These are phyloP conservation scores for Rhytidhysteron rufulum DNA, from an alignment of 2,329 filamentous ascomycete genomes.

Conservation along the genomic window DNA sequence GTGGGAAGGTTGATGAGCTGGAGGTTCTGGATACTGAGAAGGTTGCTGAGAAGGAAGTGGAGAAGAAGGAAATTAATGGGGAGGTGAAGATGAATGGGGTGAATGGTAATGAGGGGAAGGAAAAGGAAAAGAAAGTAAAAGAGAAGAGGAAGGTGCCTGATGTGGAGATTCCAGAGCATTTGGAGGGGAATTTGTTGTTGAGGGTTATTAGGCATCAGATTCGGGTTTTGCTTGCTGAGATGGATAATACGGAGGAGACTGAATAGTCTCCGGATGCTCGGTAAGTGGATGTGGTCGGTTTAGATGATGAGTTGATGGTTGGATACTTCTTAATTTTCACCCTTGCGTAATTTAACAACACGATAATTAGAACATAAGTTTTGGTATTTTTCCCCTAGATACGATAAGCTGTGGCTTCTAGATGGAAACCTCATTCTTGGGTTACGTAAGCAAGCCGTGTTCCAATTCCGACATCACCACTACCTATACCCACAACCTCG, in stretches of 20 bases:
- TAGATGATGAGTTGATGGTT: too few relatives aligned
- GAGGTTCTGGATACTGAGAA: neutral
- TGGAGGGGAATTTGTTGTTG: conserved; percentile 21
- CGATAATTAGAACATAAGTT: too few relatives aligned
- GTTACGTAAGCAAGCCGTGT: too few relatives aligned
- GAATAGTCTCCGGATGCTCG: conserved; percentile 11
- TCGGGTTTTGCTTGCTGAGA: conserved; percentile 31
- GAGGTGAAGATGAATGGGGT: neutral
- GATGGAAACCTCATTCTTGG: too few relatives aligned
- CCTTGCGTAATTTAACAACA: too few relatives aligned
- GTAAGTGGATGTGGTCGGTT: too few relatives aligned
- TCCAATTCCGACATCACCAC: too few relatives aligned
- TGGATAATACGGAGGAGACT: conserved; percentile 27
- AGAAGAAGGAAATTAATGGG: neutral
- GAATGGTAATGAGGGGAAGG: neutral
- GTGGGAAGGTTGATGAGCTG: conserved; percentile 22
- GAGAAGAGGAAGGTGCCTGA: conserved; percentile 15
- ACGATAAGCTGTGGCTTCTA: too few relatives aligned
- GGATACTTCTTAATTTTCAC: too few relatives aligned
- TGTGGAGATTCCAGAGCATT: conserved; percentile 20
- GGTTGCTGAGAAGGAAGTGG: neutral
- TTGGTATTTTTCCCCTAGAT: too few relatives aligned
- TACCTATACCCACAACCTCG: too few relatives aligned
- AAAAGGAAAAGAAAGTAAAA: neutral
- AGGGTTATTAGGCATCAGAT: conserved; percentile 35